Base-by-base conservation (phyloP, 305 asterid species). In the Rubia balearica region DNA sequence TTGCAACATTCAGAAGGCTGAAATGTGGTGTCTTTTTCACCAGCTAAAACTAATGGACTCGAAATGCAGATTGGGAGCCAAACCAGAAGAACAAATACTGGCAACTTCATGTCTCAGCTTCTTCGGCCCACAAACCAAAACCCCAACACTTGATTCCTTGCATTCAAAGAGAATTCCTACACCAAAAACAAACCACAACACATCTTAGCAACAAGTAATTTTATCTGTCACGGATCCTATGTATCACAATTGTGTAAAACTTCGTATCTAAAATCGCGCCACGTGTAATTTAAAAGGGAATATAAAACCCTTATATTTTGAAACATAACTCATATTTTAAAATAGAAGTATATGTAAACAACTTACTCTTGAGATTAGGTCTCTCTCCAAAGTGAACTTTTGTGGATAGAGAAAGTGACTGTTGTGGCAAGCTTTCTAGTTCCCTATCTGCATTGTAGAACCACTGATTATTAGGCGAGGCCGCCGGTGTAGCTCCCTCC, bases 61-160 rank as follows among this genome's bases (percentile, higher is more conserved):
- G 17, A 83, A 83, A 75, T 83, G 82, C 60, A 83, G 76, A 48
- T 83, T 80, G 38, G 70, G 63, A 14, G 76, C 80, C 78, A 71
- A 75, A 27, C 79, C 81, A 22, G 82, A 83, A 5, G 84, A 73
- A 56, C 84, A 77, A 48, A 82, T 70, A 2, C 27, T 76, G 30
- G 86, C 83, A n/a, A 83, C 84, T 22, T 83, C 86, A 40, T 75
- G 83, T 61, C 86, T 83, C 84, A 83, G 38, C 53, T 65, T 80
- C 79, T 80, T 77, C 3, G 84, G 86, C 14, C 86, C 84, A 67
- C 86, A 75, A 19, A 75, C 82, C 12, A 83, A 71, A 21, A 83
- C 83, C 43, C 83, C 84, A 53, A 80, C 79, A 51, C 81, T 80
- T n/a, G 81, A 71, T 74, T 80, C 84, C 69, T 80, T 76, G 16